phyloP scores from a whole-genome alignment of 495 filamentous ascomycete species.

The Daldinia loculata region DNA sequence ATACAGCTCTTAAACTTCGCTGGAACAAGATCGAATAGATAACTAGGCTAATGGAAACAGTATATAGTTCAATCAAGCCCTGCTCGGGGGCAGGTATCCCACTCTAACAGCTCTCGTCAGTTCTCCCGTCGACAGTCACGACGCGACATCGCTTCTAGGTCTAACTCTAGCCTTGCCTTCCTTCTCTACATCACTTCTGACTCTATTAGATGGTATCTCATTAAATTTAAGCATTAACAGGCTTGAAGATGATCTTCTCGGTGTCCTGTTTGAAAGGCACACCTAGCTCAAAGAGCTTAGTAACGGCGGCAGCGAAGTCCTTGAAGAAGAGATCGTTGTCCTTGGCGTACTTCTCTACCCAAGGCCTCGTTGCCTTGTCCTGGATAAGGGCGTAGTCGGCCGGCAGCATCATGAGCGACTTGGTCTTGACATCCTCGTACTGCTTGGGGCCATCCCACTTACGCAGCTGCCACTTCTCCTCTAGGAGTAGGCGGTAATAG shows the following conservation, averaged over 20 bases:
- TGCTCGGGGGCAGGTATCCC: constrained; percentile 8
- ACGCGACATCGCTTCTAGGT: constrained; percentile 28
- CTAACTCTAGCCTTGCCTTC: constrained; percentile 19
- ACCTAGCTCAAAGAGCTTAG: constrained; percentile 91
- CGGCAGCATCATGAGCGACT: constrained; percentile 96
- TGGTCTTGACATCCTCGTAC: constrained; percentile 84
- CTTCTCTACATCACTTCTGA: constrained; percentile 18
- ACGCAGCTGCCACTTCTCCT: constrained; percentile 90
- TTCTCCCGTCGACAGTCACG: background rate
- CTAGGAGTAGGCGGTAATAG: constrained; percentile 84
- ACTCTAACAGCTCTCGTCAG: constrained; percentile 1
- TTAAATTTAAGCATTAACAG: constrained; percentile 51
- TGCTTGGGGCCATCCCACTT: constrained; percentile 93
- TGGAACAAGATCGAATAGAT: background rate
- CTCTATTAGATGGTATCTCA: constrained; percentile 41
- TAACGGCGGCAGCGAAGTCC: constrained; percentile 82
- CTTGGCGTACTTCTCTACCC: constrained; percentile 90
- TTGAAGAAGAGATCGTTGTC: constrained; percentile 92
- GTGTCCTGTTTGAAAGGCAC: constrained; percentile 81
- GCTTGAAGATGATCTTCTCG: constrained; percentile 80
- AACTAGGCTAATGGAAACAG: constrained; percentile 27
- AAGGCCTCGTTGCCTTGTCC: constrained; percentile 86
- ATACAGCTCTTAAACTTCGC: constrained; percentile 4
- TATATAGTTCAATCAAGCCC: constrained; percentile 11
- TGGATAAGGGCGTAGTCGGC: constrained; percentile 87